These are phyloP conservation scores for Otatea glauca DNA, from an alignment of 176 grass and related monocot genomes.

Conservation along the genomic window DNA sequence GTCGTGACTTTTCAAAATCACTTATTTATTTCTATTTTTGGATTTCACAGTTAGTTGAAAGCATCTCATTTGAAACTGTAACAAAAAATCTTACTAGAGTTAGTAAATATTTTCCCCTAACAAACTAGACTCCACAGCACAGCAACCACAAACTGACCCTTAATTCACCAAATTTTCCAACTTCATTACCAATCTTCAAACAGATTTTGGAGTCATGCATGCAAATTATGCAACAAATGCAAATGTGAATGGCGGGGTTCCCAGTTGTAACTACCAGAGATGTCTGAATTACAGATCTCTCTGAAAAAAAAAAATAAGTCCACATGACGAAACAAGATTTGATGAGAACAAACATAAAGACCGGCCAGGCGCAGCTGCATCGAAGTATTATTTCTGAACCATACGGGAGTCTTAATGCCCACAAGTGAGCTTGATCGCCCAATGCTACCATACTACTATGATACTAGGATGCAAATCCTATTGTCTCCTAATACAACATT, in stretches of 20 bases:
- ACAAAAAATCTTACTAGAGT: too few species aligned
- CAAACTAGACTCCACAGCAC: too few species aligned
- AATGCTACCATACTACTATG: conserved; percentile 38
- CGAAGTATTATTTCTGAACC: conserved; percentile 27
- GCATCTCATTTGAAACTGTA: too few species aligned
- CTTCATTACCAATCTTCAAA: conserved; percentile 6
- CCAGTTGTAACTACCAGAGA: conserved; percentile 20
- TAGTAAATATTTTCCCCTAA: too few species aligned
- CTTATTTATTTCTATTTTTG: too few species aligned
- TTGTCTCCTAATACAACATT: conserved; percentile 55
- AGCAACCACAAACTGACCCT: background rate
- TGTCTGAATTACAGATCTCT: conserved; percentile 10
- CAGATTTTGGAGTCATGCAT: background rate
- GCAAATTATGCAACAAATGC: conserved; percentile 22
- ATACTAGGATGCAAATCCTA: conserved; percentile 45
- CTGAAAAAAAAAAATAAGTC: background rate
- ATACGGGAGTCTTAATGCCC: conserved; percentile 29
- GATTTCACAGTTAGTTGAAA: too few species aligned
- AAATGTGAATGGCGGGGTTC: background rate
- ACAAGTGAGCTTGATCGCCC: conserved; percentile 36
- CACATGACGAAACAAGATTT: conserved; percentile 34
- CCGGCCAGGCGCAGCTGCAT: conserved; percentile 20
- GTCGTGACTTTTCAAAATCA: too few species aligned
- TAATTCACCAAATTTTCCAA: background rate
- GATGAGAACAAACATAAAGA: conserved; percentile 2